A percentile compares a stretch with the other conserved stretches of the same genome.
Evolutionary conservation across 2,329 filamentous ascomycete genomes (phyloP).

Genomic region (Exophiala phaeomuriformis): DNA sequence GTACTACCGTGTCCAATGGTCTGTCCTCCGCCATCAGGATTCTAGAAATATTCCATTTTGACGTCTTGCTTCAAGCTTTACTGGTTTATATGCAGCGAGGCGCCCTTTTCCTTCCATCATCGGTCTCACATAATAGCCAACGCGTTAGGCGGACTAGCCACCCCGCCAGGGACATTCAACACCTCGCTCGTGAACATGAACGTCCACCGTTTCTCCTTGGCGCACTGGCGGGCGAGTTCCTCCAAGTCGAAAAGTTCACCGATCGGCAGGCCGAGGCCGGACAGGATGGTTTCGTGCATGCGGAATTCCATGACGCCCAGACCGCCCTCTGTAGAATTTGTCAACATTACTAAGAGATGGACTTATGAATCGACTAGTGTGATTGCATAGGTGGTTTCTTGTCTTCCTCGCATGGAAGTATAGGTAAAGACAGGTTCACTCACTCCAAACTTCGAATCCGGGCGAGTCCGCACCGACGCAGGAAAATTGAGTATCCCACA

Average conservation of each 20-base stretch:
- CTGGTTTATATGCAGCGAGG: too few species aligned
- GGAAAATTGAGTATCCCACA: conserved; percentile 31
- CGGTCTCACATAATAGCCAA: conserved; percentile 19
- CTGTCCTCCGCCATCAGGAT: not conserved
- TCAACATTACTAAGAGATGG: not conserved
- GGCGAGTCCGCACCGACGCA: conserved; percentile 30
- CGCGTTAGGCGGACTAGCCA: conserved; percentile 25
- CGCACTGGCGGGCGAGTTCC: conserved; percentile 32
- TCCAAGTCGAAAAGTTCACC: conserved; percentile 34
- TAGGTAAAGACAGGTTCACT: not conserved
- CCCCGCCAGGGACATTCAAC: conserved; percentile 20
- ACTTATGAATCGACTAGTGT: not conserved
- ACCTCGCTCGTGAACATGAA: conserved; percentile 43
- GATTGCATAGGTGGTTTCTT: too few species aligned
- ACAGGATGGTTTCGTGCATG: conserved; percentile 21
- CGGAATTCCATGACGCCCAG: not conserved
- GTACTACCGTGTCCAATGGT: not conserved
- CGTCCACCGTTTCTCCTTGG: conserved; percentile 30
- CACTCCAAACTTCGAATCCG: conserved; percentile 43
- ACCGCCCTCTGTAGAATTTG: not conserved
- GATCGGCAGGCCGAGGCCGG: conserved; percentile 26
- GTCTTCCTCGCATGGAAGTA: too few species aligned
- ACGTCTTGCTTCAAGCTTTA: too few species aligned
- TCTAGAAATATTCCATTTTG: not conserved
- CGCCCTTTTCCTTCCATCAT: too few species aligned